Conservation (phyloP, 257 asterid genomes). For the Forsythia viridissima region DNA sequence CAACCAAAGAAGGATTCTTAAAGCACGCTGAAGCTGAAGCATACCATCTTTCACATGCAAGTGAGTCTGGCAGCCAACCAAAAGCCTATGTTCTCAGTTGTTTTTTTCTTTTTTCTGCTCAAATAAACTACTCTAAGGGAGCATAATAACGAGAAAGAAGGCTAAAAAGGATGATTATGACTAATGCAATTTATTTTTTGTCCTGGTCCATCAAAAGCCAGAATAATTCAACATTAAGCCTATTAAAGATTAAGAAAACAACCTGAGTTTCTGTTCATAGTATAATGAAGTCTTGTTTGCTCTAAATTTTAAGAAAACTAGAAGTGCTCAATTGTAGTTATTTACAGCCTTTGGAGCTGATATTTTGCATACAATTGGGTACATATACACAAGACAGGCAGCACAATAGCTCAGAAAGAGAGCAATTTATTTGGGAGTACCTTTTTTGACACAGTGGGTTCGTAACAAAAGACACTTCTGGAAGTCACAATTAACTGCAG, state of each 20-base stretch:
- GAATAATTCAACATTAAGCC: no score
- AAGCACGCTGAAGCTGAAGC: conserved; percentile 80
- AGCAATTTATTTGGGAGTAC: conserved; percentile 65
- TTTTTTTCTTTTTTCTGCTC: no score
- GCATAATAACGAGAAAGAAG: no score
- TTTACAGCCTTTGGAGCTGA: conserved; percentile 74
- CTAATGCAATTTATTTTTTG: no score
- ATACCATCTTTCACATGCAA: conserved; percentile 69
- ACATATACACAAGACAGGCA: conserved; percentile 83
- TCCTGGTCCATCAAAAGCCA: no score
- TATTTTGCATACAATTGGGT: conserved; percentile 72
- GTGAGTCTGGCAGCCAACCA: conserved; percentile 28
- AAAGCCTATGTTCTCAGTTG: neutral
- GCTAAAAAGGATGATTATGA: no score
- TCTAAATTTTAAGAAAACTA: neutral
- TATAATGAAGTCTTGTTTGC: no score
- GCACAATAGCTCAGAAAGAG: conserved; percentile 68
- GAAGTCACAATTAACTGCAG: conserved; percentile 86
- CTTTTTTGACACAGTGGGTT: conserved; percentile 79
- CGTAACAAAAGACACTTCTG: conserved; percentile 81
- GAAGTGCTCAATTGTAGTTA: neutral
- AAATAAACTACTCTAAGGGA: no score
- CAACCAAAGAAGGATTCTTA: conserved; percentile 67
- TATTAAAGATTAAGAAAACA: no score
- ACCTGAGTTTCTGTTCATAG: no score